Conservation (phyloP, 768 basidiomycete species). For the Nidula microcarpa region DNA sequence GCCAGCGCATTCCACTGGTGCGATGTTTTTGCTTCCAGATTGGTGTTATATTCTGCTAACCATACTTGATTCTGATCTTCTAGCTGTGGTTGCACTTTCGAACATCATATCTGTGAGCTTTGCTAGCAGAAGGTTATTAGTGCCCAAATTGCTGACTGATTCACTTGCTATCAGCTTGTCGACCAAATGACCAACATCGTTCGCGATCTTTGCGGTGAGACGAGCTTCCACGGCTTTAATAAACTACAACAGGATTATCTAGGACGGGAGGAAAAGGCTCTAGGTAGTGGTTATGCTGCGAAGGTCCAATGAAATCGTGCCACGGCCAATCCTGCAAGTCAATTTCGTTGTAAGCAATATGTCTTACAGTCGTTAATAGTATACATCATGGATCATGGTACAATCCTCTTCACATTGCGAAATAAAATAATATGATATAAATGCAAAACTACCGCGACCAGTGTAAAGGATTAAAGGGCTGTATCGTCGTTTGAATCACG, state of each 20-base stretch:
- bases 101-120: slow-evolving; percentile 32
- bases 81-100: slow-evolving; percentile 37
- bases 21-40: background rate
- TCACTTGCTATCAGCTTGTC: slow-evolving; percentile 22
- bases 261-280: slow-evolving; percentile 31
- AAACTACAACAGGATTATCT: slow-evolving; percentile 32
- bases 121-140: background rate
- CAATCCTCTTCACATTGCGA: no score
- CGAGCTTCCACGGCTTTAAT: slow-evolving; percentile 33
- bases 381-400: no score
- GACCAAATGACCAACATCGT: slow-evolving; percentile 37
- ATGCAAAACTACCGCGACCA: no score
- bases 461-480: no score
- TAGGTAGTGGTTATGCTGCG: slow-evolving; percentile 18
- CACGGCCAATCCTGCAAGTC: no score
- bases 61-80: background rate
- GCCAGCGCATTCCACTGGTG: slow-evolving; percentile 39
- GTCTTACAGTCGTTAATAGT: no score
- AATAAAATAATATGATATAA: no score
- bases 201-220: slow-evolving; percentile 37
- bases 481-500: no score
- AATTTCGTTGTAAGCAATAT: no score
- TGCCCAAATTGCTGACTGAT: background rate
- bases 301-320: background rate
- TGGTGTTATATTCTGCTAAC: background rate